A percentile compares a stretch with the other conserved stretches of the same genome.
phyloP scores from a whole-genome alignment of 192 early-diverging fungal species.

The Ambispora gerdemannii region DNA sequence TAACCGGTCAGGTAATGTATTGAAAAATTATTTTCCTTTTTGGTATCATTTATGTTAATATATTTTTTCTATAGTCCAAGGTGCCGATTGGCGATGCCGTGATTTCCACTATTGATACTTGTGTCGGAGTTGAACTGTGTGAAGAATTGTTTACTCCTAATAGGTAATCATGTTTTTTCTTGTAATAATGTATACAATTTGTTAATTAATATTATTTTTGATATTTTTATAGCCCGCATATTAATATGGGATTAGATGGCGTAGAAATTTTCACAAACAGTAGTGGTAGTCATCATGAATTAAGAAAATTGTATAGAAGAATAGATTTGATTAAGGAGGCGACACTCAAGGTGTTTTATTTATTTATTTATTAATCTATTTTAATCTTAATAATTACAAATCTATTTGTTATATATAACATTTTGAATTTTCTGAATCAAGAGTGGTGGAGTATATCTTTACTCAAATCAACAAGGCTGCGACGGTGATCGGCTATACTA shows the following conservation, averaged over 20 bases:
- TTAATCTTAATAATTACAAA: background rate
- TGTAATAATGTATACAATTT: background rate
- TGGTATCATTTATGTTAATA: background rate
- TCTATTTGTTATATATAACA: constrained; percentile 9
- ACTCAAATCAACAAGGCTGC: constrained; percentile 96
- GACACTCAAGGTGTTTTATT: constrained; percentile 67
- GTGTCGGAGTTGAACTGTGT: constrained; percentile 91
- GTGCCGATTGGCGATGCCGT: constrained; percentile 93
- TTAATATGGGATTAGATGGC: constrained; percentile 87
- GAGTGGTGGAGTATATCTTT: constrained; percentile 93
- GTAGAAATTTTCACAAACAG: constrained; percentile 97
- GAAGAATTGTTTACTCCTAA: constrained; percentile 97
- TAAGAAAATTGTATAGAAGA: constrained; percentile 84
- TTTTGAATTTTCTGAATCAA: constrained; percentile 30
- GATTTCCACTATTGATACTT: constrained; percentile 77
- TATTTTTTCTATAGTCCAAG: constrained; percentile 39
- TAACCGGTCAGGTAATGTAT: constrained; percentile 66
- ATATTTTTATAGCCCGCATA: constrained; percentile 74
- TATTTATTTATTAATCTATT: too few species aligned
- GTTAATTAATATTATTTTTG: background rate
- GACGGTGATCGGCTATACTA: constrained; percentile 98
- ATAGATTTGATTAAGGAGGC: constrained; percentile 88
- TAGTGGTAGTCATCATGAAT: constrained; percentile 95
- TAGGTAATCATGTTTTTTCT: constrained; percentile 43
- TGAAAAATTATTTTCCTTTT: background rate